Evolutionary conservation across 23 red algal species (phyloP).

Genomic region (Gracilaria caudata): DNA sequence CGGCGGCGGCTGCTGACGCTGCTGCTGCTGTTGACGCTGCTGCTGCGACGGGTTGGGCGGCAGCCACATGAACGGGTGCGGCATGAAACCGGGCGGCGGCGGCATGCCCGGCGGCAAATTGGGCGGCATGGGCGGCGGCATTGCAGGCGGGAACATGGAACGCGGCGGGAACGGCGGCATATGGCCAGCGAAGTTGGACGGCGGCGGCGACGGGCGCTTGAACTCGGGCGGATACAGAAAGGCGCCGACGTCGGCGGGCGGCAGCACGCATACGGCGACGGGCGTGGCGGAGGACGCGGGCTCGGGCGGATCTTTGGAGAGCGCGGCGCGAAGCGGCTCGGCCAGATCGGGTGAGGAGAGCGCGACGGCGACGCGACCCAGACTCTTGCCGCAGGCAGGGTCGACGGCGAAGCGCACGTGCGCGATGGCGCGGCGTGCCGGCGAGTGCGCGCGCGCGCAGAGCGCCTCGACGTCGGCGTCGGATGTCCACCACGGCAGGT

Average conservation of each 20-base stretch:
- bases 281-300: neutral
- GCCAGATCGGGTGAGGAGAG: constrained; percentile 15
- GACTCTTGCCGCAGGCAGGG: constrained; percentile 31
- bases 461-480: constrained; percentile 43
- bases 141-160: constrained; percentile 30
- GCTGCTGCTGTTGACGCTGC: neutral
- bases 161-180: constrained; percentile 35
- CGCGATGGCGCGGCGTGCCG: constrained; percentile 9
- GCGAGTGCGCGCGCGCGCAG: constrained; percentile 2
- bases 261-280: constrained; percentile 4
- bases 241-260: neutral
- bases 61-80: constrained; percentile 36
- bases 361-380: constrained; percentile 35
- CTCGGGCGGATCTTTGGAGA: neutral
- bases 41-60: constrained; percentile 17
- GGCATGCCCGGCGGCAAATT: constrained; percentile 22
- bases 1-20: neutral
- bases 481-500: constrained; percentile 55
- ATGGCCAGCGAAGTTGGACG: neutral
- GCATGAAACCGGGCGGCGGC: constrained; percentile 42
- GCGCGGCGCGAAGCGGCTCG: constrained; percentile 30
- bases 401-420: constrained; percentile 40
- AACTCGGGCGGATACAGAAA: constrained; percentile 18
- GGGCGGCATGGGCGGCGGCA: constrained; percentile 4
- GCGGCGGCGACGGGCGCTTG: neutral